A percentile compares a stretch with the other conserved stretches of the same genome.
Evolutionary conservation across 371 early-diverging fungal species (phyloP).

Genomic region (Apophysomyces trapeziformis): DNA sequence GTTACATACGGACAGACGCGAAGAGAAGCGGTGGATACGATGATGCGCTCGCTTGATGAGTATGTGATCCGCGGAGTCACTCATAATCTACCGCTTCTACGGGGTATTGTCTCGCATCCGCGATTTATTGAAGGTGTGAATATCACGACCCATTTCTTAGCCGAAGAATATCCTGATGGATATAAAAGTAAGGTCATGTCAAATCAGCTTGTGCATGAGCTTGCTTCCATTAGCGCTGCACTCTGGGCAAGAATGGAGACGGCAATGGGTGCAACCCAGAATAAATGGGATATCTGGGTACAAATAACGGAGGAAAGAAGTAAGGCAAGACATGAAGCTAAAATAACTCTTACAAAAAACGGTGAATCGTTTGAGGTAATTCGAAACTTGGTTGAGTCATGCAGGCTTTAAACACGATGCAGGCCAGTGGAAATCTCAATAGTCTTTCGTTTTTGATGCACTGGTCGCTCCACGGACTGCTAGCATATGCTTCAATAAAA

Average conservation of each 20-base stretch:
- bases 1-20: conserved; percentile 85
- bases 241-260: conserved; percentile 74
- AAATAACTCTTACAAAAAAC: conserved; percentile 17
- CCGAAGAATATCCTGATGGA: conserved; percentile 91
- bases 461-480: conserved; percentile 79
- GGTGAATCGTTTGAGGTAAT: conserved; percentile 36
- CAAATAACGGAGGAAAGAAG: conserved; percentile 59
- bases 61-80: conserved; percentile 95
- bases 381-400: not conserved
- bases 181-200: conserved; percentile 78
- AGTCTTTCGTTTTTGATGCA: conserved; percentile 53
- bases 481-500: conserved; percentile 64
- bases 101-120: conserved; percentile 83
- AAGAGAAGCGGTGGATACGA: conserved; percentile 71
- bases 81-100: conserved; percentile 93
- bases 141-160: conserved; percentile 88
- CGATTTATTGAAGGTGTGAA: conserved; percentile 75
- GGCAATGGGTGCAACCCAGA: conserved; percentile 52
- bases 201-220: conserved; percentile 49
- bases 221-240: conserved; percentile 64
- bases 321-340: conserved; percentile 36
- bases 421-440: conserved; percentile 14
- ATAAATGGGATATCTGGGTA: conserved; percentile 34
- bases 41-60: conserved; percentile 85
- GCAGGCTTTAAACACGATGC: not conserved